These are phyloP conservation scores for Cercospora canescens DNA, from an alignment of 2,329 filamentous ascomycete genomes.

Conservation along the genomic window DNA sequence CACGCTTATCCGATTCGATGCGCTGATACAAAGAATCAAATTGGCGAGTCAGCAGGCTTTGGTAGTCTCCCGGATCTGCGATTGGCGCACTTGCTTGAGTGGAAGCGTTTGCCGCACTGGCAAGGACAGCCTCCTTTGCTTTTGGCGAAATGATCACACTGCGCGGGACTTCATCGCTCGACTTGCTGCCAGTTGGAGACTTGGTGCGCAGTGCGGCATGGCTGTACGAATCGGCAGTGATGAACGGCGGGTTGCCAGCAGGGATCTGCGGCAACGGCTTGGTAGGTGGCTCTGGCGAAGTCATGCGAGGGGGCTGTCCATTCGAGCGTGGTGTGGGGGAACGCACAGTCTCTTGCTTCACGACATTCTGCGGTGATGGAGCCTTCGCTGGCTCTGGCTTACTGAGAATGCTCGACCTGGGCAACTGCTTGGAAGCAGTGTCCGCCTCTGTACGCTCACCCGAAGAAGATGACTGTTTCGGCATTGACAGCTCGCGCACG, in stretches of 20 bases:
- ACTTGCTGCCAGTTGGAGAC: conserved; percentile 15
- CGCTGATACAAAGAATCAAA: conserved; percentile 59
- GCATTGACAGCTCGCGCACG: conserved; percentile 63
- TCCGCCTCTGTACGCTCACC: conserved; percentile 24
- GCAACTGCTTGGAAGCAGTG: conserved; percentile 18
- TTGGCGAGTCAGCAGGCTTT: conserved; percentile 43
- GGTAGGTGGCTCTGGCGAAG: conserved; percentile 24
- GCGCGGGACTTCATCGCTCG: conserved; percentile 23
- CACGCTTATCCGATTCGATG: conserved; percentile 68
- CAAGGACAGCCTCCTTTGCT: not conserved
- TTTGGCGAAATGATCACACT: conserved; percentile 18
- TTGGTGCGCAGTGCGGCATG: conserved; percentile 31
- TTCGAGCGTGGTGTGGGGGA: conserved; percentile 21
- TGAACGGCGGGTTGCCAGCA: conserved; percentile 33
- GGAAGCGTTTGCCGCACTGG: conserved; percentile 7
- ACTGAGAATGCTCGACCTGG: conserved; percentile 22
- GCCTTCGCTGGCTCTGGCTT: conserved; percentile 28
- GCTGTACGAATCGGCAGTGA: conserved; percentile 43
- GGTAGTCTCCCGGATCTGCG: conserved; percentile 7
- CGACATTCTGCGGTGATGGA: conserved; percentile 19
- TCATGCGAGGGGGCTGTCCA: conserved; percentile 15
- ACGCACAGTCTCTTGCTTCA: conserved; percentile 23
- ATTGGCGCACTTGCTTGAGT: conserved; percentile 15
- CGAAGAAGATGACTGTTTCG: conserved; percentile 15
- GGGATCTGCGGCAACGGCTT: conserved; percentile 30